phyloP scores from a whole-genome alignment of 441 rosid species.

The Codiaeum variegatum region DNA sequence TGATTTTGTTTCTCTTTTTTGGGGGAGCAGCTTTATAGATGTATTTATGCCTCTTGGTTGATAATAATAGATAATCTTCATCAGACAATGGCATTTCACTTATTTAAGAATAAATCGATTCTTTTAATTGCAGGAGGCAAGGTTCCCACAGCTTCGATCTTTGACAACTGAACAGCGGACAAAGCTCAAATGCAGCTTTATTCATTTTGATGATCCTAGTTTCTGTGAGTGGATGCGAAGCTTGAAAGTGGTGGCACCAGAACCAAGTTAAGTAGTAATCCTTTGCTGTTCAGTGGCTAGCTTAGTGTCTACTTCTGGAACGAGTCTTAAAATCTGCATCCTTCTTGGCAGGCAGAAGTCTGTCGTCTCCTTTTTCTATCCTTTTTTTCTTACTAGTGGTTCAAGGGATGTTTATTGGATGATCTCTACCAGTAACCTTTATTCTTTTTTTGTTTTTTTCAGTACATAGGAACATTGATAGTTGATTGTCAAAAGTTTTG shows the following conservation, averaged over 20 bases:
- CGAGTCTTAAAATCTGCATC: constrained; percentile 17
- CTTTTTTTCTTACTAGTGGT: background rate
- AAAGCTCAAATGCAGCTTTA: constrained; percentile 75
- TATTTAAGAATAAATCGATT: constrained; percentile 2
- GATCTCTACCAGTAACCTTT: constrained; percentile 9
- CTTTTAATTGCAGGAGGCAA: constrained; percentile 63
- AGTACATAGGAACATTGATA: constrained; percentile 14
- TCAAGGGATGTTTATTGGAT: background rate
- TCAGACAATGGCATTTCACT: background rate
- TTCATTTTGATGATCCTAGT: constrained; percentile 89
- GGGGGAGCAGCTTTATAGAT: background rate
- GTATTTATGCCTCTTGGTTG: background rate
- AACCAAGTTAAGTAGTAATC: constrained; percentile 49
- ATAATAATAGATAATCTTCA: background rate
- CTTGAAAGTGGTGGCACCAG: constrained; percentile 81
- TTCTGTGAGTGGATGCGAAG: constrained; percentile 87
- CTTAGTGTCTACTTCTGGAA: constrained; percentile 6
- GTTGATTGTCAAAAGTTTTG: constrained; percentile 12
- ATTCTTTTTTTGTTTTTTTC: background rate
- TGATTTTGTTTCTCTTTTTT: background rate
- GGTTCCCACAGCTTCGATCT: constrained; percentile 77
- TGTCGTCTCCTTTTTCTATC: background rate
- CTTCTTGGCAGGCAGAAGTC: constrained; percentile 6
- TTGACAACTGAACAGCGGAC: constrained; percentile 62
- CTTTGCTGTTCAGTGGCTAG: constrained; percentile 10